Base-by-base conservation (phyloP, 202 grass and related monocot species). In the Carex arenaria region DNA sequence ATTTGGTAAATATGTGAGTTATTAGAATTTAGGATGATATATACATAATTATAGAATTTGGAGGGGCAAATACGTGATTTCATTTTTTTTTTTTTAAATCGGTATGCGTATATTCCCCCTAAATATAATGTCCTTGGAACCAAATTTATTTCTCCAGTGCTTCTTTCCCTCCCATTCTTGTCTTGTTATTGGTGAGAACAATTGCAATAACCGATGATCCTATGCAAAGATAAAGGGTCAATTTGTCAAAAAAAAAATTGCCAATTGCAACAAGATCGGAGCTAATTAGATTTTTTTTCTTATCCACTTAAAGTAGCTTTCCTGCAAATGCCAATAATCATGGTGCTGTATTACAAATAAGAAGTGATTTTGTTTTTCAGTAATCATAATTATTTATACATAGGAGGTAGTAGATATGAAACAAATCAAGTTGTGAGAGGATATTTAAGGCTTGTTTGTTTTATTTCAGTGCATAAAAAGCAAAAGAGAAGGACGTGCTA, bases 401-500 rank as follows among this genome's bases (percentile, higher is more conserved):
- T 67, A 9, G 20, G 10, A 52, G 54, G 18, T 75, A 75, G 12
- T 54, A 18, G 0, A 51, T 53, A 30, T 31, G 22, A 54, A 72
- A 19, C 7, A 17, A 53, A 54, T 75, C 11, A 23, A 55, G 10
- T 76, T 75, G 10, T 56, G 17, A 23, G 7, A 76, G 49, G 32
- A 56, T 31, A 76, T 53, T 14, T 76, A 76, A 31, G 72, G 72
- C 12, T 56, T 69, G 64, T 65, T 71, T 85, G 77, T 76, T 56
- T 55, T 55, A 55, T 76, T 57, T 84, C 45, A 53, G 87, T 90
- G 61, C 51, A 61, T 56, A 75, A 73, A 18, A 90, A 91, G 76
- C 89, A 85, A 84, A 93, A 90, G 61, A 81, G 71, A 40, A 73
- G 82, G 32, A 79, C 82, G 40, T 97, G 93, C 74, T 97, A 91